A percentile compares a stretch with the other conserved stretches of the same genome.
These are phyloP conservation scores for Cytospora chrysosperma DNA, from an alignment of 2,329 filamentous ascomycete species.

Conservation along the genomic window DNA sequence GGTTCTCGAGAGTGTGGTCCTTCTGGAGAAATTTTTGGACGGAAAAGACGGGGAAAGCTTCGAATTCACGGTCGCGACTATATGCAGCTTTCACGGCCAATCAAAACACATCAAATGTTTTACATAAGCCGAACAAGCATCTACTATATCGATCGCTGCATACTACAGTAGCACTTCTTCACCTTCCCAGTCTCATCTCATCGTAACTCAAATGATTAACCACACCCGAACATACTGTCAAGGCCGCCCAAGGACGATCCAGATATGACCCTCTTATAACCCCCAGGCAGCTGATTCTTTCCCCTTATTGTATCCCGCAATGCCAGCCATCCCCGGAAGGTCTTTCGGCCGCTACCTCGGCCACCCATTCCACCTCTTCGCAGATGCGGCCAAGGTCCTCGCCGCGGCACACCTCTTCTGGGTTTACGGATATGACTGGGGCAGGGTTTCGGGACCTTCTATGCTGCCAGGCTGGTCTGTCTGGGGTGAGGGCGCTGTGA, in stretches of 20 bases:
- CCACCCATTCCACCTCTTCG: conserved; percentile 42
- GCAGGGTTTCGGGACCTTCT: conserved; percentile 67
- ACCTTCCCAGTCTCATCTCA: background rate
- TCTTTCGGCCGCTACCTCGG: conserved; percentile 33
- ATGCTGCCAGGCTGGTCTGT: conserved; percentile 85
- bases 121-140: conserved; percentile 18
- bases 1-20: background rate
- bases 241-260: background rate
- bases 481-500: conserved; percentile 65
- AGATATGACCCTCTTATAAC: conserved; percentile 5
- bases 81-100: conserved; percentile 15
- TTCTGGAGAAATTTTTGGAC: conserved; percentile 8
- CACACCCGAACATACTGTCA: background rate
- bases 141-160: conserved; percentile 10
- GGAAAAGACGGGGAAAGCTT: conserved; percentile 9
- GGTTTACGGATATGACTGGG: conserved; percentile 62
- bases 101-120: background rate
- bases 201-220: background rate
- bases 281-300: background rate
- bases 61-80: conserved; percentile 16
- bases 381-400: conserved; percentile 47
- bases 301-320: conserved; percentile 18
- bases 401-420: conserved; percentile 50
- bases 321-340: conserved; percentile 17
- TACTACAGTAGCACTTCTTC: background rate